Conservation (phyloP, 352 stramenopile species). For the Phytophthora hybrid region DNA sequence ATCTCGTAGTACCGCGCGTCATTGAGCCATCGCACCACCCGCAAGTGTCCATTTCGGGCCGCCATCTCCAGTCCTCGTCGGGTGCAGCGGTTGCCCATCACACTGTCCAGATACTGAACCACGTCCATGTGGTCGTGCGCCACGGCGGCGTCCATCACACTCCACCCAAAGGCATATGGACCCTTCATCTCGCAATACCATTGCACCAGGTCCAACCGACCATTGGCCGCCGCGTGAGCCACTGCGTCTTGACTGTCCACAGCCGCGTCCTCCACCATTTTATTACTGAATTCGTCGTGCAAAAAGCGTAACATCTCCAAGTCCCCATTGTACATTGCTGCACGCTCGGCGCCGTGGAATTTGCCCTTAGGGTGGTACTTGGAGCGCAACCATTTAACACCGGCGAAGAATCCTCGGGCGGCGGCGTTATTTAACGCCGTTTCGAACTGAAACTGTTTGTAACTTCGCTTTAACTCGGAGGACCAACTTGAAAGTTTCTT, state of each 20-base stretch:
- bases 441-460: conserved; percentile 51
- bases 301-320: conserved; percentile 48
- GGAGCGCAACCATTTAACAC: conserved; percentile 41
- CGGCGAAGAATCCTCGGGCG: conserved; percentile 31
- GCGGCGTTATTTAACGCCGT: conserved; percentile 41
- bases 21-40: conserved; percentile 50
- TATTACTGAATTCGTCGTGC: conserved; percentile 43
- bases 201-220: conserved; percentile 44
- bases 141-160: conserved; percentile 55
- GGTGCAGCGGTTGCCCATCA: conserved; percentile 53
- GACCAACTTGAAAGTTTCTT: conserved; percentile 44
- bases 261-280: conserved; percentile 44
- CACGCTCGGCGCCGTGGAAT: conserved; percentile 47
- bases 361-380: conserved; percentile 45
- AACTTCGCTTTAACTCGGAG: conserved; percentile 46
- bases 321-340: conserved; percentile 45
- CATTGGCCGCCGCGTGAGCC: conserved; percentile 42
- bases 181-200: conserved; percentile 55
- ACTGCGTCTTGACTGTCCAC: conserved; percentile 51
- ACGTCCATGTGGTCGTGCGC: conserved; percentile 52
- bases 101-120: conserved; percentile 43
- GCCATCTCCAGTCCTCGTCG: conserved; percentile 48
- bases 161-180: conserved; percentile 50
- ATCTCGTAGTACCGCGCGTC: conserved; percentile 49
- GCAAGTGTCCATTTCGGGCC: conserved; percentile 41